Base-by-base conservation (phyloP, 1,284 basidiomycete genomes). In the Ceratobasidium sp. region DNA sequence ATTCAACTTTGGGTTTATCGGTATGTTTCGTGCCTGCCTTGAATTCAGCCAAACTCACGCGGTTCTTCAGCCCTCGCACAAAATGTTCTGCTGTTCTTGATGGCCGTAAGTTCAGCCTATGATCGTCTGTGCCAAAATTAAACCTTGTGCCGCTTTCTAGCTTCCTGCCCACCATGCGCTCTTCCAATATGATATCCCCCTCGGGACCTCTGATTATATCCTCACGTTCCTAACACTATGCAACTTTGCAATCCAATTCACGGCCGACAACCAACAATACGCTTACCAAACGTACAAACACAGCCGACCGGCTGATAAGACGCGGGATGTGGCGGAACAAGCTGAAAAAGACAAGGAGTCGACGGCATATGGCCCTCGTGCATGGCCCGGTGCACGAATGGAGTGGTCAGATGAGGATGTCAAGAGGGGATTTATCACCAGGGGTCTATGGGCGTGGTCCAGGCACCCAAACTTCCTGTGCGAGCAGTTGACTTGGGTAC, bases 401-500 rank as follows among this genome's bases (percentile, higher is more conserved):
- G 76, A 84, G 62, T 93, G 88, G 88, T 88, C 86, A 0, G 82
- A 86, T 30, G 85, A 84, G 16, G 93, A 94, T 78, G 86, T 85
- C 4, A 84, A 90, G 75, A 85, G 95, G 5, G 96, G 96, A 0
- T 98, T 98, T 79, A 82, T 91, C 28, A 94, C 93, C 0, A 85
- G 85, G 14, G 95, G 96, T 0, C 81, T 98, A 10, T 98, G 93
- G 92, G 86, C 88, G 1, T 94, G 89, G 84, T 89, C 88, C 1
- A 85, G 96, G 18, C 96, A 98, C 80, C 95, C 96, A 21, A 97
- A 97, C 80, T 96, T 95, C 80, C 83, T 90, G 0, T 94, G 92
- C 79, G 95, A 97, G 79, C 94, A 96, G 81, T 81, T 83, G 8
- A 94, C 96, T 81, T 97, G 94, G 94, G 89, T 46, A 2, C 16